Conservation (phyloP, 1,284 basidiomycete species). For the Coniferiporia weirii region DNA sequence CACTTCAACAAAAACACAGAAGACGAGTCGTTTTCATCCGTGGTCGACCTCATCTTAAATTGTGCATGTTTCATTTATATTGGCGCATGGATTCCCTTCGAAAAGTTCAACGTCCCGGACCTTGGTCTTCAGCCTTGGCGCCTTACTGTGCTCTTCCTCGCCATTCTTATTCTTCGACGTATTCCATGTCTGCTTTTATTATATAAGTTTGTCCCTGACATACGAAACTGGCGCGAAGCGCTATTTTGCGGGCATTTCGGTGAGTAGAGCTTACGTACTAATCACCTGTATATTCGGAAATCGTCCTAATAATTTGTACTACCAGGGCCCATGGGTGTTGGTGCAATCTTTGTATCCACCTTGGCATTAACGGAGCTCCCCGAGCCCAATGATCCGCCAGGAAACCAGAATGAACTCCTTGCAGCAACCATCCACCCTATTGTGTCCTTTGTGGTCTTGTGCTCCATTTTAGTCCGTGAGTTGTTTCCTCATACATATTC, state of each 20-base stretch:
- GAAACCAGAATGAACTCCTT: slow-evolving; percentile 64
- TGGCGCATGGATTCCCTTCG: slow-evolving; percentile 84
- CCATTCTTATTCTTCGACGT: slow-evolving; percentile 67
- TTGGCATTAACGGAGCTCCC: slow-evolving; percentile 69
- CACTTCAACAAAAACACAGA: slow-evolving; percentile 85
- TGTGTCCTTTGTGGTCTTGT: slow-evolving; percentile 78
- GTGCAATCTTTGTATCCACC: slow-evolving; percentile 82
- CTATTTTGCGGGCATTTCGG: slow-evolving; percentile 87
- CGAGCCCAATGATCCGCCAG: slow-evolving; percentile 49
- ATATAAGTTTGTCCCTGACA: slow-evolving; percentile 83
- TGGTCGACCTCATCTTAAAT: slow-evolving; percentile 84
- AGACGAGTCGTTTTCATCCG: slow-evolving; percentile 81
- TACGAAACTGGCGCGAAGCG: slow-evolving; percentile 73
- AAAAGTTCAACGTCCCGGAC: slow-evolving; percentile 53
- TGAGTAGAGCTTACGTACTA: slow-evolving; percentile 24
- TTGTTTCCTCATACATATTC: neutral
- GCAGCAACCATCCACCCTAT: slow-evolving; percentile 72
- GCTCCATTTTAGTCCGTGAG: slow-evolving; percentile 51
- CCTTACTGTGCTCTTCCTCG: slow-evolving; percentile 62
- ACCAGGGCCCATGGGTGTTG: slow-evolving; percentile 55
- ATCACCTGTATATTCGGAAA: neutral
- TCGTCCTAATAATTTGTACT: neutral
- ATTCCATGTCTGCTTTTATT: slow-evolving; percentile 71
- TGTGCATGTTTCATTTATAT: slow-evolving; percentile 88
- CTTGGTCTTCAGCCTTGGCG: slow-evolving; percentile 71